Base-by-base conservation (phyloP, 2,329 filamentous ascomycete genomes). In the Calonectria crousiana region DNA sequence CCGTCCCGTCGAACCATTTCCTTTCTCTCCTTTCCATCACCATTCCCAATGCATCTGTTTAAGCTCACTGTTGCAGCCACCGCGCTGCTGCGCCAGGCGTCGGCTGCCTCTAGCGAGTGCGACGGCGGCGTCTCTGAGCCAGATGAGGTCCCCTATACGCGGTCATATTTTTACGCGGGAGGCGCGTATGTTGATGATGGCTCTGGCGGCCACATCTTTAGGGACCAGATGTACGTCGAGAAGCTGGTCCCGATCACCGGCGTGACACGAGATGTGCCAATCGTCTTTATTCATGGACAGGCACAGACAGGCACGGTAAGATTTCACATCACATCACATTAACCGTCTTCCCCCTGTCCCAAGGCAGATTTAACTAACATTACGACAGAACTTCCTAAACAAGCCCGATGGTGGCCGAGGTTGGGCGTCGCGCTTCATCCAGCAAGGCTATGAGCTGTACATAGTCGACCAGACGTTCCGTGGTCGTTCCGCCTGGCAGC, bases 191-290 rank as follows among this genome's bases (percentile, higher is more conserved):
- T 77, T 13, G 65, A 78, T 32, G 76, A 79, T 49, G 78, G 71
- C 8, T 41, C 76, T 0, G 77, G 74, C 0, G 76, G 77, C 1
- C 78, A 78, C 66, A 53, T 79, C 23, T 78, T 80, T 52, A 74
- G 69, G 8, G 78, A 78, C 32, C 78, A 79, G 36, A 80, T 80
- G 78, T 79, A 79, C 23, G 76, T 79, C 23, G 78, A 79, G 69
- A 79, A 79, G 53, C 68, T 79, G 11, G 53, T 67, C 2, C 77
- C 78, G 0, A 53, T 52, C 4, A 67, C 30, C 5, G 78, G 77
- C 9, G 62, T 47, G 23, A 69, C 41, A 32, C 73, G 76, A n/a
- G 49, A 72, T 1, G 66, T 71, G 10, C 78, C 78, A 1, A 78
- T 79, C 4, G 77, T 79, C n/a, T 67, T 79, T 36, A 79, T 79